Conservation (phyloP, 768 basidiomycete genomes). For the Suillus americanus region DNA sequence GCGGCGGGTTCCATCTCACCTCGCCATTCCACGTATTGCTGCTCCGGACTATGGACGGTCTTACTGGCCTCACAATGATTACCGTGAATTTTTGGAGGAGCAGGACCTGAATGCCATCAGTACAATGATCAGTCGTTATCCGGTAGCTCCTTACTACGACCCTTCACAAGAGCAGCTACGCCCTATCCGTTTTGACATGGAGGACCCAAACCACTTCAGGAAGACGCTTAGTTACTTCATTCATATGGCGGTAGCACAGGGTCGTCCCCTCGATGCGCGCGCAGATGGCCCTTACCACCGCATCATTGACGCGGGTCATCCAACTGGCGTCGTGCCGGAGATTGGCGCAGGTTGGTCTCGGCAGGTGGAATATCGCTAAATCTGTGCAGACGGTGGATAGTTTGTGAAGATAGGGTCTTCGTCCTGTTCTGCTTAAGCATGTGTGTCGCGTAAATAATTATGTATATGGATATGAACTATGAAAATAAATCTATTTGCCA, state of each 20-base stretch:
- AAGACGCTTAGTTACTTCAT: constrained; percentile 6
- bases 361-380: neutral
- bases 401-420: neutral
- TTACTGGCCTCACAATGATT: neutral
- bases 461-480: neutral
- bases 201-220: constrained; percentile 1
- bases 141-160: constrained; percentile 2
- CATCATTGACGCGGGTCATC: neutral
- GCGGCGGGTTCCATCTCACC: neutral
- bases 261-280: constrained; percentile 14
- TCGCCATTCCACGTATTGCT: neutral
- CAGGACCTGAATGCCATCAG: constrained; percentile 1
- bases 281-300: constrained; percentile 8
- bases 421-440: no score
- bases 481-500: neutral
- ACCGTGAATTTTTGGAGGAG: neutral
- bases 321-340: constrained; percentile 9
- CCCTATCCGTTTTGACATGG: constrained; percentile 12
- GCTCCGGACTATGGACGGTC: constrained; percentile 1
- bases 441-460: neutral
- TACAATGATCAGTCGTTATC: constrained; percentile 1
- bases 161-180: constrained; percentile 2
- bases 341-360: constrained; percentile 9
- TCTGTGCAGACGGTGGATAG: neutral
- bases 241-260: constrained; percentile 6